Base-by-base conservation (phyloP, 2,329 filamentous ascomycete genomes). In the Penicillium oxalicum region DNA sequence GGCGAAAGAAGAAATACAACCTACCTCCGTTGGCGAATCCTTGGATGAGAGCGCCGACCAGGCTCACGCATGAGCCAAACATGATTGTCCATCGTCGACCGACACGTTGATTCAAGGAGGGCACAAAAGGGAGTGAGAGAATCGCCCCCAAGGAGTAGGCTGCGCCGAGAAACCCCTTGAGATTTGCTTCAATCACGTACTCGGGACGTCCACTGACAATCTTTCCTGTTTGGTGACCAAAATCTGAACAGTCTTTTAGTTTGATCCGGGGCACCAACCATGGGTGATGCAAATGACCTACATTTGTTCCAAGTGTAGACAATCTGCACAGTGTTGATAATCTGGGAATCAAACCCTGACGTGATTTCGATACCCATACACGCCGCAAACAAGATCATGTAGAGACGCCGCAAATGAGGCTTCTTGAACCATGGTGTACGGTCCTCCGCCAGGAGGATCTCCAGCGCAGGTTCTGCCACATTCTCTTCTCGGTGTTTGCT, bases 351-450 rank as follows among this genome's bases (percentile, higher is more conserved):
- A 55, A 81, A 82, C 0, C 79, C 79, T 4, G 77, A 80, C 0
- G 79, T 82, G 58, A 80, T 79, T 66, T 83, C 81, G 49, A 83
- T 80, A 40, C 80, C 80, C 69, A 83, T 78, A 61, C 77, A 81
- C 38, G 77, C 78, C 24, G 78, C 78, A 49, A 83, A 78, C 43
- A 84, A 72, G 50, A 79, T 65, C 5, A 83, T 61, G 58, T 84
- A 83, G 34, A 83, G 69, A 13, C 60, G 61, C 45, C 79, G 72
- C 35, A 83, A 67, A 54, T 83, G 83, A 0, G 75, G 77, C 63
- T 84, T 84, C 58, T 71, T 74, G 67, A 75, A 82, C 78, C 78
- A 83, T 48, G 66, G 66, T 29, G 69, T 68, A 32, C 64, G 64
- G 51, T 76, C 74, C 9, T 57, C 44, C n/a, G 42, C 33, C 40